These are phyloP conservation scores for Umbelopsis sp. DNA, from an alignment of 192 early-diverging fungal genomes.

Conservation along the genomic window DNA sequence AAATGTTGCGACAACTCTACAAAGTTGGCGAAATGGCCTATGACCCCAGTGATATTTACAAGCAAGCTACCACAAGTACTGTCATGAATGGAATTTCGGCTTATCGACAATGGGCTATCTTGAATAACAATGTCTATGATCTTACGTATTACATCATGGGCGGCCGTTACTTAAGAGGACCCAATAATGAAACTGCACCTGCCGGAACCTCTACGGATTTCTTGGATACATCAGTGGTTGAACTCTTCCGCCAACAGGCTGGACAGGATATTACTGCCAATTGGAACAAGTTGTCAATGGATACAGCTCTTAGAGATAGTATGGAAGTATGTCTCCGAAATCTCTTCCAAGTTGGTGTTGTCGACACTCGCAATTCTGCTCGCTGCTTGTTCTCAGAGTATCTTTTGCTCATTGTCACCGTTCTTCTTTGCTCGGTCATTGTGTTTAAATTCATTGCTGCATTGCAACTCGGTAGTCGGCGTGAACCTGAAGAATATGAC, in stretches of 20 bases:
- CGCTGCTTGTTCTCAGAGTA: constrained; percentile 84
- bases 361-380: constrained; percentile 82
- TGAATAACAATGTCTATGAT: constrained; percentile 75
- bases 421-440: constrained; percentile 82
- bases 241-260: constrained; percentile 64
- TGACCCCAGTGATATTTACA: constrained; percentile 55
- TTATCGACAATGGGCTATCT: constrained; percentile 58
- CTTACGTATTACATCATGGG: constrained; percentile 67
- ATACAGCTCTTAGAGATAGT: constrained; percentile 40
- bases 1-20: constrained; percentile 60
- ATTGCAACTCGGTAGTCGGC: constrained; percentile 68
- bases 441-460: constrained; percentile 79
- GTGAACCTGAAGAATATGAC: constrained; percentile 85
- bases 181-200: constrained; percentile 38
- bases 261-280: constrained; percentile 64
- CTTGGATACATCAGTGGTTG: constrained; percentile 58
- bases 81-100: constrained; percentile 35
- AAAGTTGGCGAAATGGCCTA: constrained; percentile 69
- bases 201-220: constrained; percentile 52
- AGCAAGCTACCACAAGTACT: constrained; percentile 42
- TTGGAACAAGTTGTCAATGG: constrained; percentile 60
- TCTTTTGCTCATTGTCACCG: constrained; percentile 78
- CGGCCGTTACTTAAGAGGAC: constrained; percentile 46
- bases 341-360: constrained; percentile 82
- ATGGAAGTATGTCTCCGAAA: constrained; percentile 80